Evolutionary conservation across 2,329 filamentous ascomycete species (phyloP), one percentile per base, ranked within the genome.

Genomic region (Cercospora sesami): DNA sequence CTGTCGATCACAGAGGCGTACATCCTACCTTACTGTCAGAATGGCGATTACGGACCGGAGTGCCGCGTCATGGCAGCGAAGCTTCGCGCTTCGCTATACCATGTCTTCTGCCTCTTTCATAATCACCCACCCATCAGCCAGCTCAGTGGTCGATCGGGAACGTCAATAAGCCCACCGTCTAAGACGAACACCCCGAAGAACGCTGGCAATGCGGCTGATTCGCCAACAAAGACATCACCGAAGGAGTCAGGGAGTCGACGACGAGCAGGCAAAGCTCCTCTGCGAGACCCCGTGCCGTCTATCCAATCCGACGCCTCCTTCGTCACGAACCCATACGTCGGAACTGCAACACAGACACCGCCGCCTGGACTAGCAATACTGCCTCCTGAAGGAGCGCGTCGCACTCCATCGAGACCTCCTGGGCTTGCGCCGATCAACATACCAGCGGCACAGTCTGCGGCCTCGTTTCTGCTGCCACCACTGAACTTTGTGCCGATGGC

Each of bases 81-180:
- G 80, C 86, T 99, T 14, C 90, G 93, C 68, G 95, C 95, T 16
- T 96, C 93, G 21, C 96, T 98, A 78, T 95, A 96, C 75, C 94
- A 99, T 81, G 93, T 99, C 72, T 97, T 97, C 79, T 95, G 96
- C 64, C 86, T 98, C 12, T 98, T 97, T 77, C 93, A 97, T 82
- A 97, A 97, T 80, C 89, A 92, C 63, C 94, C 94, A 0, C 86
- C 90, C 0, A 87, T 97, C 66, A 90, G 89, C 55, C 83, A 85
- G 39, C 69, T 78, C 36, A 85, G 87, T 45, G 69, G 73, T 16
- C 68, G 74, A 5, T 75, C 76, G 26, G 68, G 62, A 36, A 69
- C 72, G 10, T 60, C 67, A 21, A 69, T 65, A 6, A 75, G 71
- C 45, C 70, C 76, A 9, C 72, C 72, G 12, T 75, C 74, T 45